Base-by-base conservation (phyloP, 2,329 filamentous ascomycete species). In the Alternaria sp. region DNA sequence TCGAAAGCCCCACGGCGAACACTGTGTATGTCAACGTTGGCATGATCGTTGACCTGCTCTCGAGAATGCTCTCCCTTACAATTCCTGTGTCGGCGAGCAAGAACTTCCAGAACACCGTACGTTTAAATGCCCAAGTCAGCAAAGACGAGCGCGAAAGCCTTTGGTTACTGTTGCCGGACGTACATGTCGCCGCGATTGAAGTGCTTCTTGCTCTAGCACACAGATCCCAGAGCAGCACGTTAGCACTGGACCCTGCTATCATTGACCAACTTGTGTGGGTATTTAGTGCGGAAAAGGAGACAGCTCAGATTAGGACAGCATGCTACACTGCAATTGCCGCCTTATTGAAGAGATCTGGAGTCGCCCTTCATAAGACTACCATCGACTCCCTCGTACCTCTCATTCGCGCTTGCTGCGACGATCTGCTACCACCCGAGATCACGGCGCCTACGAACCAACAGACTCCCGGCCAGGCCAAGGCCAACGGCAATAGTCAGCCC, bases 81-180 rank as follows among this genome's bases (percentile, higher is more conserved):
- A 67, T 88, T 78, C 78, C 87, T 69, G 60, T 84, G 71, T 69
- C 80, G 53, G 68, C 84, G 74, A 75, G 82, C 64, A 84, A 82
- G 2, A 80, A 61, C 14, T 72, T 71, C 41, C 74, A 71, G 12
- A 74, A 67, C 28, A 61, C 58, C 10, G 58, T 88, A n/a, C 87
- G 90, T 64, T 84, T 89, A 63, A 94, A 94, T 70, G 84, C 89
- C 8, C 90, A 92, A 66, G 88, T 96, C 66, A 86, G 89, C 30
- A 88, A 91, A 64, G 92, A 96, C 54, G 95, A 97, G 79, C 90
- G 90, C 64, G 93, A 97, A 57, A 88, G 90, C 47, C 84, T 97
- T 4, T 94, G 92, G 87, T 82, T 86, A 50, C 84, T 88, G 18
- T 84, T 97, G 11, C 92, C 94, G 5, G 84, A 87, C 10, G 87